These are phyloP conservation scores for Vavraia culicis DNA, from an alignment of 371 early-diverging fungal species.

Conservation along the genomic window DNA sequence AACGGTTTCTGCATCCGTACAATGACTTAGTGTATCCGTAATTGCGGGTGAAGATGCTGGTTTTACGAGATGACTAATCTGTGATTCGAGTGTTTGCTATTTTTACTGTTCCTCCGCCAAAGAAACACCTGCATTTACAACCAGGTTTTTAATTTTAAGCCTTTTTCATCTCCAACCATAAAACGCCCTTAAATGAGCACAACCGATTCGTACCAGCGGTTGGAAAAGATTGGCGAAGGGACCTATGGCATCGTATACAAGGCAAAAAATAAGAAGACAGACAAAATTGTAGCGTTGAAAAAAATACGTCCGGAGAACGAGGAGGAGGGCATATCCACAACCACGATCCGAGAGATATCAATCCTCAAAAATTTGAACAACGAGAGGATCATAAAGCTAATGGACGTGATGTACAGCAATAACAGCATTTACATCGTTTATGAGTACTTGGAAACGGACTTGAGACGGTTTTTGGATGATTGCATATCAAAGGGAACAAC, in stretches of 20 bases:
- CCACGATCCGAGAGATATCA: slow-evolving; percentile 80
- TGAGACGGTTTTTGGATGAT: slow-evolving; percentile 73
- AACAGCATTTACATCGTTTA: slow-evolving; percentile 83
- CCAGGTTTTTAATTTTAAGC: too few relatives aligned
- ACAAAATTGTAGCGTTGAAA: slow-evolving; percentile 81
- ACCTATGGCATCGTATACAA: slow-evolving; percentile 99
- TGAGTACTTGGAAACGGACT: slow-evolving; percentile 86
- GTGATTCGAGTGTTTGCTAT: too few relatives aligned
- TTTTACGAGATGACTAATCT: too few relatives aligned
- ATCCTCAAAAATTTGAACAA: slow-evolving; percentile 74
- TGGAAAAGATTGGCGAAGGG: slow-evolving; percentile 84
- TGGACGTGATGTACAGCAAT: slow-evolving; percentile 90
- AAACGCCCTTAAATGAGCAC: background rate
- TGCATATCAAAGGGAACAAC: slow-evolving; percentile 45
- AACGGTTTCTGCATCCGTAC: too few relatives aligned
- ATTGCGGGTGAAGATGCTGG: too few relatives aligned
- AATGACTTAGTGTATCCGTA: too few relatives aligned
- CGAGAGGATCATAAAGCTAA: slow-evolving; percentile 62
- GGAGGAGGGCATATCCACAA: slow-evolving; percentile 77
- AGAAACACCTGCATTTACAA: too few relatives aligned
- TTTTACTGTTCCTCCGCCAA: too few relatives aligned
- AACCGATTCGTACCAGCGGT: slow-evolving; percentile 48
- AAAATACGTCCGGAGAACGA: slow-evolving; percentile 80
- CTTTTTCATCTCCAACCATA: background rate
- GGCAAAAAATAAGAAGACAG: slow-evolving; percentile 60